Percentiles rank a stretch among this genome's conserved stretches.
These are phyloP conservation scores for Verbena officinalis DNA, from an alignment of 257 asterid species.

Conservation along the genomic window DNA sequence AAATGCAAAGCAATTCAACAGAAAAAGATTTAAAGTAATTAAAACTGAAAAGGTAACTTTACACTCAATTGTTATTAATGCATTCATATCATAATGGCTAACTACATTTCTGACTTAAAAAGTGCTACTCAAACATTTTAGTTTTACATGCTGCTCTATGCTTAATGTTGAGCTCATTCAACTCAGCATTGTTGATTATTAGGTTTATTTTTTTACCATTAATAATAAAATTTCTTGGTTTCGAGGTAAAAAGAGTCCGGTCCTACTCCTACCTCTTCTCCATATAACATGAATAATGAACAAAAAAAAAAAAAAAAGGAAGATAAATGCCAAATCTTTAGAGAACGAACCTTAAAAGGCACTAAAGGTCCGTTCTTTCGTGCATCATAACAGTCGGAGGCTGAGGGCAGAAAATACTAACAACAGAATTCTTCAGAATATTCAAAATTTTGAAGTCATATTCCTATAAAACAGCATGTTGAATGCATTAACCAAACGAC, in stretches of 20 bases:
- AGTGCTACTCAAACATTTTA: neutral
- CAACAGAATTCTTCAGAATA: neutral
- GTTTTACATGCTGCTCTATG: no score
- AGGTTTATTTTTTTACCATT: neutral
- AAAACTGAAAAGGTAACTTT: no score
- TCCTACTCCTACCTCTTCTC: neutral
- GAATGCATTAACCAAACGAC: neutral
- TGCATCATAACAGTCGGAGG: neutral
- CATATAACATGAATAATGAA: neutral
- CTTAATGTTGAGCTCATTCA: no score
- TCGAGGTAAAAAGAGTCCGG: neutral
- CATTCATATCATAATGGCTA: neutral
- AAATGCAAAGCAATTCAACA: neutral
- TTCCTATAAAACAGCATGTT: neutral
- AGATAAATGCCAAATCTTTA: neutral
- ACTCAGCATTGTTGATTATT: neutral
- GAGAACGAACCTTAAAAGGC: slow-evolving; percentile 8
- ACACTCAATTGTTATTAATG: neutral
- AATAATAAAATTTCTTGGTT: neutral
- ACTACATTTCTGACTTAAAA: neutral
- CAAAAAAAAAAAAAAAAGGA: no score
- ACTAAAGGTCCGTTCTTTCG: neutral
- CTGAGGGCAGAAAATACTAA: neutral
- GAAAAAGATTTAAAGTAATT: no score
- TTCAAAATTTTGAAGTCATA: neutral